These are phyloP conservation scores for Fusarium begoniae DNA, from an alignment of 2,329 filamentous ascomycete species.

Conservation along the genomic window DNA sequence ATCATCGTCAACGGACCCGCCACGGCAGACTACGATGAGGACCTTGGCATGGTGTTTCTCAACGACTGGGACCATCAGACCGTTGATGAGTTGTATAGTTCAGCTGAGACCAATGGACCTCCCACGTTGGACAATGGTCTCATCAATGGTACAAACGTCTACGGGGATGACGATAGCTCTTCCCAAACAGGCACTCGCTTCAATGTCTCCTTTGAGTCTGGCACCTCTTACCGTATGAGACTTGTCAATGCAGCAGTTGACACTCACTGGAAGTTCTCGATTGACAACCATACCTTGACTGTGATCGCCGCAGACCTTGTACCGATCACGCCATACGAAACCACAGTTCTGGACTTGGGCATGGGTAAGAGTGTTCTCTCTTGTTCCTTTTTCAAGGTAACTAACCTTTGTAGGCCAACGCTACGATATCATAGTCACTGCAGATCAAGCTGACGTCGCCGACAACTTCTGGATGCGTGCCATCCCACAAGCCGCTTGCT, in stretches of 20 bases:
- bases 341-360: constrained; percentile 45
- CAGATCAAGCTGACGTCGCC: constrained; percentile 45
- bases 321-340: constrained; percentile 63
- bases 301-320: constrained; percentile 69
- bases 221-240: constrained; percentile 57
- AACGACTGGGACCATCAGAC: constrained; percentile 66
- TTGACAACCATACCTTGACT: constrained; percentile 65
- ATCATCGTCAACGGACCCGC: constrained; percentile 70
- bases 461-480: constrained; percentile 60
- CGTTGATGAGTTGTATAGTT: constrained; percentile 49
- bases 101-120: constrained; percentile 39
- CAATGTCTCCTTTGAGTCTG: constrained; percentile 51
- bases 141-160: constrained; percentile 56
- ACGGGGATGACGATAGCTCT: constrained; percentile 36
- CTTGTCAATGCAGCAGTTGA: constrained; percentile 59
- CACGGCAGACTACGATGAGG: constrained; percentile 68
- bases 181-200: constrained; percentile 46
- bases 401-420: constrained; percentile 49
- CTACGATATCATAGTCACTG: constrained; percentile 58
- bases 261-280: constrained; percentile 57
- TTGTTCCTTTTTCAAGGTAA: rapidly evolving
- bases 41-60: constrained; percentile 67
- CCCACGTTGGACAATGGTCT: constrained; percentile 56
- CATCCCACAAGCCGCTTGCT: constrained; percentile 54
- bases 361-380: constrained; percentile 21